Base-by-base conservation (phyloP, 1,139 yeast species). In the Saccharomyces hybrid region DNA sequence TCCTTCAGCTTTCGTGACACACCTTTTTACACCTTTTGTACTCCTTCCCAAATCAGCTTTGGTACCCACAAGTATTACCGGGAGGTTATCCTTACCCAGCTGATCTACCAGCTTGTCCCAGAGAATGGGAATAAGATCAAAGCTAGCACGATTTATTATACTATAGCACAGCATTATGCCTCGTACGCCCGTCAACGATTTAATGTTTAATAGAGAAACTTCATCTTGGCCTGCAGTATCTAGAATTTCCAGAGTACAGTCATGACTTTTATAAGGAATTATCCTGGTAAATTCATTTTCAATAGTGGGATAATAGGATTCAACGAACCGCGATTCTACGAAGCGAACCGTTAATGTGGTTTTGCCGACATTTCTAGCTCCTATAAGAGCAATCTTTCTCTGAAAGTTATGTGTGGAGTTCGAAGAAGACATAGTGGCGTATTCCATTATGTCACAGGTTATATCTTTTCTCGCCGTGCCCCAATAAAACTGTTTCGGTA, bases 171-270 rank as follows among this genome's bases (percentile, higher is more conserved):
- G 75, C 57, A 90, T 76, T 68, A 87, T 88, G 1, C 97, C 97
- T 67, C 88, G 95, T 53, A 87, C 83, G 14, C 95, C 95, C 54
- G 88, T 86, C 54, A 88, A 74, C 60, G 88, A 87, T 65, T 88
- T 87, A 70, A 88, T 93, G 67, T 84, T 87, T 75, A 90, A 82
- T 63, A 88, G 84, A 57, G 89, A 82, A 68, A 85, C 88, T 74
- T 90, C 96, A 70, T 90, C 96, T 74, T 85, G 93, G n/a, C 97
- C 97, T 0, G 97, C 96, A 0, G 97, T 90, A 68, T 90, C 97
- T 60, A 90, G 76, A 57, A 90, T 87, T 69, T 90, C 97, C 29
- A 93, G 82, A 55, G 87, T 86, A 67, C 86, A 89, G 55, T 86
- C 88, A 63, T 84, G 84, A 59, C 87, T 88, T 61, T 85, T 82